Evolutionary conservation across 2,329 filamentous ascomycete species (phyloP), one percentile per base, ranked within the genome.

Genomic region (Alternaria brassicicola): DNA sequence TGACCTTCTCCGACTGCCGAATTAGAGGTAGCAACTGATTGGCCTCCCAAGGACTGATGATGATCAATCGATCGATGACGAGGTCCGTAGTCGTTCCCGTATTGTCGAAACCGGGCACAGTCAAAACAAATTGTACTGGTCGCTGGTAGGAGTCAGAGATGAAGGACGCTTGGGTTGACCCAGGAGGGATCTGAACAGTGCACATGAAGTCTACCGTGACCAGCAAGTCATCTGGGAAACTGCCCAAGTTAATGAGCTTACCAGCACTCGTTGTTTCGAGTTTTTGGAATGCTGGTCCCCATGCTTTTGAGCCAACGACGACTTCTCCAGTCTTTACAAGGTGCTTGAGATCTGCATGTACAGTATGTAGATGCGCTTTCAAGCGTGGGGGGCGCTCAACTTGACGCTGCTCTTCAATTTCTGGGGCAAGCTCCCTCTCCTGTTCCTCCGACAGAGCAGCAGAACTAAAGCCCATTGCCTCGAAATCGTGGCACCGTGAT

Each of bases 371-470:
- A 0, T 61, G 66, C 0, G 87, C 79, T 0, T 65, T 35, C 1
- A 78, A 77, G 0, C 72, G 55, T 0, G 71, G 66, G 0, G 86
- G 84, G 1, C 77, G 78, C 62, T 89, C 78, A 0, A 85, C 63
- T 47, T 89, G 76, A 1, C 81, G 77, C 65, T 91, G 86, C 25
- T 83, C 75, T 62, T 91, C 86, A 1, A 85, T 81, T 59, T 92
- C 88, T 0, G 86, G 86, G 0, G 85, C 80, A 0, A 92, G 77
- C 61, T 91, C 89, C 0, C 88, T 81, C 67, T 92, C 89, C 62
- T 91, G 87, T 56, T 92, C 89, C 65, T 91, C 87, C 3, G 85
- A 76, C 0, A 90, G 73, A 0, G 76, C 74, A 0, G 78, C 76
- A 0, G 77, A 66, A 1, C 70, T 62, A 25, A 80, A 65, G 2